Conservation (phyloP, 148 eudicot genomes). For the Polygonum aviculare region DNA sequence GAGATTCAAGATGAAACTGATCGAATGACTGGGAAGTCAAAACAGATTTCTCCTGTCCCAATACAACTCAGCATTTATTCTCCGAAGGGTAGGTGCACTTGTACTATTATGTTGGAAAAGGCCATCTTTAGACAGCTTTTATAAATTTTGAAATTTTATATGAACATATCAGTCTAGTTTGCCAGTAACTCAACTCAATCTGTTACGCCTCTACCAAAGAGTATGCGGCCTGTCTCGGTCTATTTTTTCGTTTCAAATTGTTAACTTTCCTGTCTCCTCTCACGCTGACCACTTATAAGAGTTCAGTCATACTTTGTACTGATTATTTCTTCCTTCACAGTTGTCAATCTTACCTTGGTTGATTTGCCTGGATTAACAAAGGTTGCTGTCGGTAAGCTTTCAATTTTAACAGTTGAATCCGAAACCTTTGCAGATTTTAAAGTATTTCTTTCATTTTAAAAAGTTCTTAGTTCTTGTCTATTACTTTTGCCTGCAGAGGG, state of each 20-base stretch:
- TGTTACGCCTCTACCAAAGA: neutral
- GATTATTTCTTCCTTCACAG: conserved; percentile 26
- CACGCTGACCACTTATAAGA: neutral
- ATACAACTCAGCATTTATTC: conserved; percentile 96
- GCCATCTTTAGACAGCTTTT: neutral
- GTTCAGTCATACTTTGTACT: neutral
- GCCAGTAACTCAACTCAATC: neutral
- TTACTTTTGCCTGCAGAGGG: conserved; percentile 39
- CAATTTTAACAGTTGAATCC: conserved; percentile 1
- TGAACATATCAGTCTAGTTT: neutral
- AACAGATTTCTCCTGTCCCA: conserved; percentile 89
- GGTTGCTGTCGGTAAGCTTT: conserved; percentile 89
- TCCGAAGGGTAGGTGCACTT: conserved; percentile 38
- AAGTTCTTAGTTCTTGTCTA: neutral
- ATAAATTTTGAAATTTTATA: neutral
- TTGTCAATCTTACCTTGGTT: conserved; percentile 87
- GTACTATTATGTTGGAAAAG: neutral
- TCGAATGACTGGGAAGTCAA: conserved; percentile 80
- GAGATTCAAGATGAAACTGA: conserved; percentile 97
- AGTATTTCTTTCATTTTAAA: neutral
- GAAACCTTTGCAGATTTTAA: neutral
- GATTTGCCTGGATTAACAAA: conserved; percentile 96
- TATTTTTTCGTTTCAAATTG: neutral
- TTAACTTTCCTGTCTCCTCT: neutral
- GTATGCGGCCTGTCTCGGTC: neutral